These are phyloP conservation scores for Trichoderma hamatum DNA, from an alignment of 2,329 filamentous ascomycete genomes.

Conservation along the genomic window DNA sequence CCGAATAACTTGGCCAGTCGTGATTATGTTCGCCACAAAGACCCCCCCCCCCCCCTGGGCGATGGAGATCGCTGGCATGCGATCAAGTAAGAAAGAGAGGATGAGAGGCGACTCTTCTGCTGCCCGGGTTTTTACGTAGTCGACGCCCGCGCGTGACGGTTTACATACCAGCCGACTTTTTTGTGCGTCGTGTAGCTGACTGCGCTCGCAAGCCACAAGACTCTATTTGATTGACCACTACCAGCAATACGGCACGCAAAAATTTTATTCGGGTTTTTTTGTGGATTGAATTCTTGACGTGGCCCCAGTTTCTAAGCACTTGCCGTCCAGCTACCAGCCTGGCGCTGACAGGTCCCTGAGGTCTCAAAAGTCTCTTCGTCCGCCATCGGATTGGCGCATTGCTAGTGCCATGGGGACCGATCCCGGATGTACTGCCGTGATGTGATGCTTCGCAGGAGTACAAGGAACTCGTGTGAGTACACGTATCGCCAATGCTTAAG, in stretches of 20 bases:
- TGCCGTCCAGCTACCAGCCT: slow-evolving; percentile 2
- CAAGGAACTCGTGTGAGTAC: background rate
- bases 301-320: slow-evolving; percentile 24
- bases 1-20: background rate
- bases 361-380: background rate
- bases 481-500: background rate
- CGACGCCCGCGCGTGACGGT: background rate
- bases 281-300: background rate
- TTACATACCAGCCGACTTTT: background rate
- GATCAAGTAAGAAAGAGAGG: background rate
- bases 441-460: background rate
- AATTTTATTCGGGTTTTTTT: slow-evolving; percentile 4
- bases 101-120: slow-evolving; percentile 1
- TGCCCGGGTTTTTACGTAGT: background rate
- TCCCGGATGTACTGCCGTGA: background rate
- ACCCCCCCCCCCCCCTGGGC: background rate
- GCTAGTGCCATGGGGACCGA: background rate
- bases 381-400: background rate
- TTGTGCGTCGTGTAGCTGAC: background rate
- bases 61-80: background rate
- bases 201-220: slow-evolving; percentile 19
- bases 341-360: slow-evolving; percentile 21
- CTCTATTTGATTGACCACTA: background rate
- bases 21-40: slow-evolving; percentile 17
- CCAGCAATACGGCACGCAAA: background rate